phyloP scores from a whole-genome alignment of 2,329 filamentous ascomycete genomes.

The Talaromyces piceae region DNA sequence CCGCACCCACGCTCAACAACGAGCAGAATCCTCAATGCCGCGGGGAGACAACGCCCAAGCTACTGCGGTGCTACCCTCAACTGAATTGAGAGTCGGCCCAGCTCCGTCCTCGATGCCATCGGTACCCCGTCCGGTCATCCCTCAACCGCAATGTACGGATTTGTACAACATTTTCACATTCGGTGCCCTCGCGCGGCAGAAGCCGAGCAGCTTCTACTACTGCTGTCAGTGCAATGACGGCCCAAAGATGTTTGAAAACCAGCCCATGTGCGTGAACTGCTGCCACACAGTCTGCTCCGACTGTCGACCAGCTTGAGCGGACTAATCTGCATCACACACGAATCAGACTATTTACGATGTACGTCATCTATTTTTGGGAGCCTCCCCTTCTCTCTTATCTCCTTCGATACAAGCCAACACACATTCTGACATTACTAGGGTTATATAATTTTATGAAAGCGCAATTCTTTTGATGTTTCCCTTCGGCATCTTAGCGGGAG shows the following conservation, averaged over 20 bases:
- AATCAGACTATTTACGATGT: not conserved
- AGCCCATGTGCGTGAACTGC: slow-evolving; percentile 28
- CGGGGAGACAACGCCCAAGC: no score
- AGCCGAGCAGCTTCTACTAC: slow-evolving; percentile 24
- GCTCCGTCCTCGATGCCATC: not conserved
- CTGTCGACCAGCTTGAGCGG: slow-evolving; percentile 21
- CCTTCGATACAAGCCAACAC: not conserved
- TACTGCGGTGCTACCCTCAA: no score
- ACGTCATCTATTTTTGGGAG: not conserved
- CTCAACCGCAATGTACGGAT: not conserved
- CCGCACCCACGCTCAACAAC: not conserved
- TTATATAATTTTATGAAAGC: not conserved
- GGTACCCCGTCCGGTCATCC: not conserved
- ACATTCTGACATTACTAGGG: no score
- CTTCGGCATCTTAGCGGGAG: not conserved
- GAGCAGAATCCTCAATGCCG: not conserved
- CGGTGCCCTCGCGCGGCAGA: slow-evolving; percentile 1
- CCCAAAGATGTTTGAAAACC: slow-evolving; percentile 29
- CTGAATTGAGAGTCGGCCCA: no score
- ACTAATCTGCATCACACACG: not conserved
- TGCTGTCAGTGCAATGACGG: slow-evolving; percentile 35
- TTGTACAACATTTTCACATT: not conserved
- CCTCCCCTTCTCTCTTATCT: no score
- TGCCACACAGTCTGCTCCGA: slow-evolving; percentile 22
- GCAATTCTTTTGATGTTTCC: not conserved